Conservation (phyloP, 1,139 yeast genomes). For the Hansenula lynferdii region DNA sequence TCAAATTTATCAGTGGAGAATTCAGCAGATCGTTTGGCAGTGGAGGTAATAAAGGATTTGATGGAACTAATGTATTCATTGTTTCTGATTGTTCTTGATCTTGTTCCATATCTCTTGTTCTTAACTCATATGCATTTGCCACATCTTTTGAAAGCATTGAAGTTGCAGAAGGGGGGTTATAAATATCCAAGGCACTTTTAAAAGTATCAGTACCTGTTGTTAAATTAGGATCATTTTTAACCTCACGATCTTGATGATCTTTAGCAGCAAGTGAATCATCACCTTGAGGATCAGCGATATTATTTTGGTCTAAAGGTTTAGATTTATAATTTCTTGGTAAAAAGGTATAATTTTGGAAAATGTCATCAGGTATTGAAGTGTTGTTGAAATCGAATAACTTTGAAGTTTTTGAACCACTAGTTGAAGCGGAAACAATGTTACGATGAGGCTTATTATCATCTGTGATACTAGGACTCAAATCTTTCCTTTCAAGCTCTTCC, state of each 20-base stretch:
- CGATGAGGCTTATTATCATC: not conserved
- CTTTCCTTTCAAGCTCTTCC: not conserved
- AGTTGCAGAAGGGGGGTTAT: not conserved
- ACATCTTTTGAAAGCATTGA: not conserved
- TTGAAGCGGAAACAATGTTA: not conserved
- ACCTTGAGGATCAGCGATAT: not conserved
- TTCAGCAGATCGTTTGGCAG: not conserved
- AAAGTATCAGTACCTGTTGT: not conserved
- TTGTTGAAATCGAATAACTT: no score
- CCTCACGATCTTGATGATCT: not conserved
- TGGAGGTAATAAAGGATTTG: not conserved
- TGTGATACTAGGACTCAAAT: no score
- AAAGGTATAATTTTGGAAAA: constrained; percentile 1
- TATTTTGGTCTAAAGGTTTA: not conserved
- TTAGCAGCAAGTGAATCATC: not conserved
- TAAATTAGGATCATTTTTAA: not conserved
- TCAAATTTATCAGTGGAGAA: not conserved
- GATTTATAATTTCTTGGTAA: not conserved
- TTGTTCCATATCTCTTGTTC: not conserved
- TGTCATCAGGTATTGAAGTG: not conserved
- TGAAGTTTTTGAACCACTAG: not conserved
- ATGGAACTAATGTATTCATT: not conserved
- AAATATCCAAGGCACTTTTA: constrained; percentile 1
- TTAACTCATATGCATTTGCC: not conserved
- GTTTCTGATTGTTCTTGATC: not conserved